Evolutionary conservation across 768 basidiomycete species (phyloP).

Genomic region (Termitomyces sp.): DNA sequence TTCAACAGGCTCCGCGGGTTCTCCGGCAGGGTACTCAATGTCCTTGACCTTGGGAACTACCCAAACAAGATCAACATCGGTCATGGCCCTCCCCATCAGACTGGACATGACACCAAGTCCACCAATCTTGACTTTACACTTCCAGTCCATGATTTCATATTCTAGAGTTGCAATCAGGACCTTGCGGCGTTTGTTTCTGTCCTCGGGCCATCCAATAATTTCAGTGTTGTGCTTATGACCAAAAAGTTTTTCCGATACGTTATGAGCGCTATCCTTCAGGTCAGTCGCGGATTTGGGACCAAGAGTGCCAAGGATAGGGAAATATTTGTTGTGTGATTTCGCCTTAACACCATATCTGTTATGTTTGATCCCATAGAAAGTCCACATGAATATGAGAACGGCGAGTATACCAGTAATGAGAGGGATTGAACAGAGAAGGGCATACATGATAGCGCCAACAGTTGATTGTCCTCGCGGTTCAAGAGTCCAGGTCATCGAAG

Average conservation of each 20-base stretch:
- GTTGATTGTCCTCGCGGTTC: conserved; percentile 77
- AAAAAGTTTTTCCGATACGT: conserved; percentile 70
- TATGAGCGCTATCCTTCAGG: conserved; percentile 52
- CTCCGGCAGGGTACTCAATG: conserved; percentile 86
- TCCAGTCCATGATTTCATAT: conserved; percentile 97
- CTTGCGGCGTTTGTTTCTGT: conserved; percentile 84
- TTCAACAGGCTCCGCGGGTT: conserved; percentile 90
- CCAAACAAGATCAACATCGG: conserved; percentile 93
- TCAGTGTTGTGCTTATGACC: conserved; percentile 59
- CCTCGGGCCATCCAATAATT: conserved; percentile 95
- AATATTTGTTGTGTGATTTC: conserved; percentile 69
- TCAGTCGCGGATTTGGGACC: conserved; percentile 65
- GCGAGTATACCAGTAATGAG: conserved; percentile 81
- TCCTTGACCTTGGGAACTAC: conserved; percentile 94
- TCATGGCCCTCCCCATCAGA: conserved; percentile 98
- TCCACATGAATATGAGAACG: conserved; percentile 87
- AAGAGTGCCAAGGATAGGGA: conserved; percentile 75
- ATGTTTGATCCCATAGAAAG: conserved; percentile 93
- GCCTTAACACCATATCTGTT: conserved; percentile 86
- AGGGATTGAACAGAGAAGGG: conserved; percentile 74
- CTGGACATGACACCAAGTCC: conserved; percentile 97
- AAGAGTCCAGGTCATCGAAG: conserved; percentile 69
- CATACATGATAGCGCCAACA: conserved; percentile 85
- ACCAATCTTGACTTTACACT: conserved; percentile 96
- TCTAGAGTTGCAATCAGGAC: conserved; percentile 91